phyloP scores from a whole-genome alignment of 495 filamentous ascomycete genomes.

The Tuber calosporum region DNA sequence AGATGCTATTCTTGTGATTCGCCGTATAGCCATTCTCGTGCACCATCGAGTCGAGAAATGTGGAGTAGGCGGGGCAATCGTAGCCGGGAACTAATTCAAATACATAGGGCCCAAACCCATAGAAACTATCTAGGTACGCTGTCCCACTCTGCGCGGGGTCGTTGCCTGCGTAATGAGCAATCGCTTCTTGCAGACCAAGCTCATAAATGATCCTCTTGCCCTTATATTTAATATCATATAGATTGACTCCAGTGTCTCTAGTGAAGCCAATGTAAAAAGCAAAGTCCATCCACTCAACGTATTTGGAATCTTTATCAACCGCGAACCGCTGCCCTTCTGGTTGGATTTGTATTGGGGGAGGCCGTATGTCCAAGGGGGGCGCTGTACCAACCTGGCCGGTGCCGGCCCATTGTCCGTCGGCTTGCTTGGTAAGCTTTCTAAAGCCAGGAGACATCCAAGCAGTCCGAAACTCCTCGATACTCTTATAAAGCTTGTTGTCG shows the following conservation, averaged over 20 bases:
- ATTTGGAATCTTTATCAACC: conserved; percentile 47
- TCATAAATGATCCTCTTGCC: conserved; percentile 53
- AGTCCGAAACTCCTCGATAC: conserved; percentile 45
- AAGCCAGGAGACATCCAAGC: conserved; percentile 47
- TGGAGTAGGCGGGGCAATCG: conserved; percentile 50
- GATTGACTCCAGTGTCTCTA: conserved; percentile 45
- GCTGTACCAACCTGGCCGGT: conserved; percentile 42
- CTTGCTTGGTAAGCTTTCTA: conserved; percentile 44
- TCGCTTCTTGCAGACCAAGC: conserved; percentile 51
- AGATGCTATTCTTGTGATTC: conserved; percentile 47
- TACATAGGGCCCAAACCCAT: conserved; percentile 47
- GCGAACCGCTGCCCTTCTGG: conserved; percentile 44
- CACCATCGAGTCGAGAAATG: conserved; percentile 46
- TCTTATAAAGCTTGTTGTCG: conserved; percentile 48
- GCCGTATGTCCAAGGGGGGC: conserved; percentile 42
- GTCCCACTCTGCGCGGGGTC: conserved; percentile 47
- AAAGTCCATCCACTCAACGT: conserved; percentile 52
- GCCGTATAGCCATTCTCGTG: conserved; percentile 44
- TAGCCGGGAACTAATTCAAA: conserved; percentile 50
- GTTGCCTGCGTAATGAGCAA: conserved; percentile 52
- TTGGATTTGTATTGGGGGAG: conserved; percentile 44
- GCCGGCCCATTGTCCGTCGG: conserved; percentile 47
- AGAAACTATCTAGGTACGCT: conserved; percentile 47
- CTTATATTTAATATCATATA: conserved; percentile 52
- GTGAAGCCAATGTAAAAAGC: conserved; percentile 49